Base-by-base conservation (phyloP, 441 rosid species). In the Viola pubescens region DNA sequence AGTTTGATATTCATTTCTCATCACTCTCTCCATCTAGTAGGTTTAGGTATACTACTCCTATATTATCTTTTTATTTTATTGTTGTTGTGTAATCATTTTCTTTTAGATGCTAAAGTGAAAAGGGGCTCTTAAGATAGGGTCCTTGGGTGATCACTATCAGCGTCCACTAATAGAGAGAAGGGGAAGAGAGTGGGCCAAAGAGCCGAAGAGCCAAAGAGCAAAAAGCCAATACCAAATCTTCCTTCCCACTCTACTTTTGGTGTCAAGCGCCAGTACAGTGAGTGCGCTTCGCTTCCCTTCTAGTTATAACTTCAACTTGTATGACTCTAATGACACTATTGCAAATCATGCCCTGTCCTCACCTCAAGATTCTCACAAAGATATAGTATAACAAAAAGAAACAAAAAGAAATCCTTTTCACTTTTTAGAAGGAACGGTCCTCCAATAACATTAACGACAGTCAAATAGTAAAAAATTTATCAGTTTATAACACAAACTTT, bases 381-480 rank as follows among this genome's bases (percentile, higher is more conserved):
- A 57, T 2, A 50, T 34, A 10, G 0, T 7, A 46, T 46, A 65
- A 59, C 60, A 51, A 58, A 65, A 16, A 16, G 19, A 16, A 65
- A 59, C 60, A 51, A 58, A 65, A 68, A 58, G 51, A 44, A 16
- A 48, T 16, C 34, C 26, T 19, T 19, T 1, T 19, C 26, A 19
- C 26, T 12, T 59, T 63, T 69, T 70, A 67, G 72, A 65, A 50
- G 77, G 37, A 52, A 67, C 60, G 65, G 56, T 60, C 67, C 58
- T 58, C 60, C 16, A 59, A 53, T 19, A 19, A 19, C 26, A 19
- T 19, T 19, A 19, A 19, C 26, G 26, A 1, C 26, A 19, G 26
- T 19, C 26, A 26, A 26, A 26, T 26, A 2, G 34, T 26, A 26
- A 26, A 2, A 2, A 2, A 1, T 0, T 26, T 26, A 2, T 26